Base-by-base conservation (phyloP, 2,329 filamentous ascomycete species). In the Colletotrichum sp. region DNA sequence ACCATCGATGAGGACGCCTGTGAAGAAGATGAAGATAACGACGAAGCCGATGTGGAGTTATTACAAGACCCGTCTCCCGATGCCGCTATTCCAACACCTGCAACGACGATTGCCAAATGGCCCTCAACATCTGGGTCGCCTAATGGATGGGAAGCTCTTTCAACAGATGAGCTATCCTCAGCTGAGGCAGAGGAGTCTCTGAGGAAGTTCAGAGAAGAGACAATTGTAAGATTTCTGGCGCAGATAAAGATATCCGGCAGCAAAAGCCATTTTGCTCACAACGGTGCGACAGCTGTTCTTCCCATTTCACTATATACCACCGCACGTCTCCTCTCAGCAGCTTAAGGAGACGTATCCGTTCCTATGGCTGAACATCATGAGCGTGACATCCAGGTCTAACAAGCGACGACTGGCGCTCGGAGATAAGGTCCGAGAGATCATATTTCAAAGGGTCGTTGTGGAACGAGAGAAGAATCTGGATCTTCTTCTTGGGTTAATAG, bases 81-180 rank as follows among this genome's bases (percentile, higher is more conserved):
- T 44, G 36, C 16, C 36, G 36, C 39, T 0, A 44, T 44, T 3
- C 39, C 39, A 0, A 44, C 18, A 44, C 39, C 39, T 44, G 39
- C 39, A 44, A 44, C 39, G 0, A 44, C 39, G 5, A 0, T n/a
- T 3, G 16, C 8, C 8, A 44, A 44, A n/a, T 44, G 39, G 39
- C 39, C 39, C 16, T 44, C 39, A 3, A 6, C 18, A 2, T 44
- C 18, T 44, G 39, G 9, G 0, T 44, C 39, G 1, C 39, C 39
- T 0, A 10, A 1, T 10, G 18, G 5, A n/a, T 44, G 8, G 8
- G 39, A 44, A 3, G 5, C 5, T 44, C 18, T 6, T 44, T n/a
- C 8, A 0, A 44, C 18, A 10, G 39, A n/a, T 0, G 39, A n/a
- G 8, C 16, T 5, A 44, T 10, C 39, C 0, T 0, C 18, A 44